Evolutionary conservation across 2,329 filamentous ascomycete species (phyloP).

Genomic region (Alternaria postmessia): DNA sequence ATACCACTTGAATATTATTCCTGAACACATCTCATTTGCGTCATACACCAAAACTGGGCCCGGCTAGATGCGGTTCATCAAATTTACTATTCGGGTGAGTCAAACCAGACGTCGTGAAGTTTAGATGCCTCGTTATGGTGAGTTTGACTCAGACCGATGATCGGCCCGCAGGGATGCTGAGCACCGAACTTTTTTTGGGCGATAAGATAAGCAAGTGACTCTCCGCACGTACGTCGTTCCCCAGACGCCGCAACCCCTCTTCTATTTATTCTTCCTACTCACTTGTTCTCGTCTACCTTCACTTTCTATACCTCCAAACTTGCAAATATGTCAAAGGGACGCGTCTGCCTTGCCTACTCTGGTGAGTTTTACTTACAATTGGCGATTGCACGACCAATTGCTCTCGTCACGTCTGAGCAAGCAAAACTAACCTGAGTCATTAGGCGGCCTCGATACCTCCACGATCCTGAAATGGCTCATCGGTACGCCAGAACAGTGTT

Average conservation of each 20-base stretch:
- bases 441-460: constrained; percentile 66
- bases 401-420: neutral
- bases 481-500: constrained; percentile 27
- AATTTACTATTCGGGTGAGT: neutral
- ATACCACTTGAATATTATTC: constrained; percentile 16
- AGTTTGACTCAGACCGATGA: constrained; percentile 21
- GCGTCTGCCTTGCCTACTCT: constrained; percentile 61
- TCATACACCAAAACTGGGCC: neutral
- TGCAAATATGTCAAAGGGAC: constrained; percentile 50
- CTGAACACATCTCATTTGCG: neutral
- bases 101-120: neutral
- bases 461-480: constrained; percentile 54
- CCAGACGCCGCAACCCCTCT: constrained; percentile 26
- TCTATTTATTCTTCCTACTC: neutral
- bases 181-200: constrained; percentile 24
- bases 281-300: constrained; percentile 2
- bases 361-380: constrained; percentile 33
- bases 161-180: constrained; percentile 30
- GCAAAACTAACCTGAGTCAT: constrained; percentile 37
- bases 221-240: constrained; percentile 19
- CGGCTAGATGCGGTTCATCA: neutral
- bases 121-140: neutral
- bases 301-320: constrained; percentile 12
- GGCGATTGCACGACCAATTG: neutral
- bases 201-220: constrained; percentile 27